Evolutionary conservation across 2,329 filamentous ascomycete genomes (phyloP), one percentile per base, ranked within the genome.

Genomic region (Erysiphe neolycopersici): DNA sequence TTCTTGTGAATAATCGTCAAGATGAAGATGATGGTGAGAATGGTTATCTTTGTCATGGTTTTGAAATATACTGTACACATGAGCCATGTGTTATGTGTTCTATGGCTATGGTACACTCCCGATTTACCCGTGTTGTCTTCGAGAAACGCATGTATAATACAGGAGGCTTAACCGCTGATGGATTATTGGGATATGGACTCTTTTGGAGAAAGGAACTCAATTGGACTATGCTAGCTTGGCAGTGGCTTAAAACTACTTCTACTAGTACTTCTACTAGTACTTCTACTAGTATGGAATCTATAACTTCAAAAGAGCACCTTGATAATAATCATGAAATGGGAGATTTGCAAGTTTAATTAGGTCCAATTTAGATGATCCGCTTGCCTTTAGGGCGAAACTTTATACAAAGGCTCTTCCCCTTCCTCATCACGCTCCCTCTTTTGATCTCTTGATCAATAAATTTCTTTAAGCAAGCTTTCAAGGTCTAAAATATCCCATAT

Each of bases 71-170:
- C 61, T 67, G 91, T 47, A 93, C 85, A 2, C 85, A 95, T 56
- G 89, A 98, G 61, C 89, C 89, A 5, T 98, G 89, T 57, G 71
- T 92, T 47, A 91, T 92, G 71, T 98, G 89, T 61, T 83, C 80
- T 32, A 95, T 95, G 89, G 89, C 82, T 1, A 79, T 95, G 52
- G 67, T 95, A 18, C 85, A 95, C 57, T 94, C 87, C 9, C 73
- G 89, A 42, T 93, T 98, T 67, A 76, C 81, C 38, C 76, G 79
- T 43, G 79, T 85, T 43, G 69, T 92, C 35, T 92, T 93, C 60
- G 73, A 72, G 49, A 68, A 75, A 48, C 71, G 80, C 44, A 89
- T 92, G 79, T 69, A 71, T 40, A 63, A 72, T 49, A 91, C 80
- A 12, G 87, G 87, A 42, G 85, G 82, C 38, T 66, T 94, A 62